Evolutionary conservation across 2,329 filamentous ascomycete genomes (phyloP), one percentile per base, ranked within the genome.

Genomic region (Claviceps lovelessii): DNA sequence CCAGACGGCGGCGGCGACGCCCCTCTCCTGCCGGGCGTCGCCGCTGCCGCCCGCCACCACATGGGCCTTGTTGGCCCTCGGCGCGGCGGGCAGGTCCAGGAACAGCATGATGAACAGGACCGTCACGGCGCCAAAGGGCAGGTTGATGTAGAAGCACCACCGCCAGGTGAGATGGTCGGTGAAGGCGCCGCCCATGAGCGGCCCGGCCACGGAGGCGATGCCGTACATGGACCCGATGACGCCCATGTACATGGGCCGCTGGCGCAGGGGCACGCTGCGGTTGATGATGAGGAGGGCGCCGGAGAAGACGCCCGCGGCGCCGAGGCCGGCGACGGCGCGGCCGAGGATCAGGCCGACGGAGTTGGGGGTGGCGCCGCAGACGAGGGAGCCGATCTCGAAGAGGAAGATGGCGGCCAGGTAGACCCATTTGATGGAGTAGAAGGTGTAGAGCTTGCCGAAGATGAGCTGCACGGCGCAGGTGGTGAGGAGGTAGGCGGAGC

Each of bases 241-340:
- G 41, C 74, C 73, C n/a, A 64, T 67, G 48, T 66, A 70, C 28
- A 71, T 55, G 17, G 69, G 66, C 2, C 68, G 58, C 39, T 61
- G 63, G 17, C 62, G 62, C 19, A 70, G 61, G 5, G 68, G 68
- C 1, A 70, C 67, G 3, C 63, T 66, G 51, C 67, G 65, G n/a
- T 66, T 65, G 39, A 76, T 70, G 55, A 78, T 70, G 28, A 67
- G 67, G 37, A 70, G 59, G 1, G 67, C 67, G 1, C 75, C 76
- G 19, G 72, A 73, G 60, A 76, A 76, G 53, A 72, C 71, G 28
- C 72, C 72, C 11, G 76, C 68, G 15, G 74, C 65, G 37, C 74
- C 75, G 29, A 70, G 58, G 5, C 69, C 68, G 0, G 68, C 63
- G 17, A 71, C 60, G 17, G 67, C 67, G 5, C 68, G 62, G 37